Base-by-base conservation (phyloP, 352 stramenopile species). In the Phytophthora constricta region DNA sequence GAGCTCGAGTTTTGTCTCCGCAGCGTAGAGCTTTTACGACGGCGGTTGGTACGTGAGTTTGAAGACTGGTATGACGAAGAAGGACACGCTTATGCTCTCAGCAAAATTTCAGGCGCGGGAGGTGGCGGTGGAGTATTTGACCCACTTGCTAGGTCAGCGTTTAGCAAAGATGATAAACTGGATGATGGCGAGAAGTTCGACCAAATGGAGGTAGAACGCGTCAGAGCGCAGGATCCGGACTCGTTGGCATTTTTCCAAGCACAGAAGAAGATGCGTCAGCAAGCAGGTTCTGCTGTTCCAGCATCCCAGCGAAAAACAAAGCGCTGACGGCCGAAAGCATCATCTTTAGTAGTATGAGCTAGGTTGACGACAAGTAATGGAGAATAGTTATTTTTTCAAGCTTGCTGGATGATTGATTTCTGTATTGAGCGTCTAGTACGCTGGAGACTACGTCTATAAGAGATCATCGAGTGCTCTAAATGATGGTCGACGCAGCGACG, bases 111-210 rank as follows among this genome's bases (percentile, higher is more conserved):
- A 19, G 41, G n/a, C 41, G n/a, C 34, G n/a, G 10, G 34, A 42
- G 62, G 70, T 39, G 58, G 72, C 22, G 65, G 73, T n/a, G 31
- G 13, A 20, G 50, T 42, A 4, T 62, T 64, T 25, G 50, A 81
- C 17, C 20, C 60, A 1, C 70, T 58, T 20, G 33, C 60, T 3
- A 53, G 39, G 56, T 25, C 61, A 33, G 46, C 39, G 16, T 84
- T 74, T 31, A 79, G 70, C 28, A 82, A 83, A 22, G 79, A 89
- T 26, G 90, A 97, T 70, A 86, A 92, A 39, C 73, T 98, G 3
- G 93, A 98, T 58, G 92, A 98, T 55, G 87, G 89, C 31, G 93
- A 97, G 70, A 87, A 95, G 59, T 97, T 97, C 42, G 91, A 98
- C 26, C 86, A 94, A 57, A 90, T 98, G 80, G 92, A 97, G 65